Evolutionary conservation across 306 rosid genomes (phyloP).

Genomic region (Lupinus albus): DNA sequence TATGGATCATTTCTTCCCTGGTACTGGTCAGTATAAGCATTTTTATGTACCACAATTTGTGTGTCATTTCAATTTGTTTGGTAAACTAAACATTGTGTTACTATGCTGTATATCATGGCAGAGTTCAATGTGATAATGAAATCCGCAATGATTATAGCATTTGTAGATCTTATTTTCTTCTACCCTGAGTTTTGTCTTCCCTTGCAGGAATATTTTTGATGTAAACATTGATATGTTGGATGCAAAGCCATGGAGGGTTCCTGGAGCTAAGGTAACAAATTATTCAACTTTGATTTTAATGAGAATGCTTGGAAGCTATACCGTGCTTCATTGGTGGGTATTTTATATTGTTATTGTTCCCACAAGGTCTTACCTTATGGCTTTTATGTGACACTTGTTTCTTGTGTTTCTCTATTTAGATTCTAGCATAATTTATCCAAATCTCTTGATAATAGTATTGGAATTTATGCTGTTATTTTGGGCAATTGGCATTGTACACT

Average conservation of each 20-base stretch:
- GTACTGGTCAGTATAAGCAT: slow-evolving; percentile 58
- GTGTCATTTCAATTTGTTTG: not conserved
- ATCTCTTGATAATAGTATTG: slow-evolving; percentile 29
- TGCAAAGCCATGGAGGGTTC: slow-evolving; percentile 67
- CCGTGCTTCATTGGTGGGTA: slow-evolving; percentile 63
- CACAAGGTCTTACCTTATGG: slow-evolving; percentile 12
- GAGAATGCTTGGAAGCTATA: slow-evolving; percentile 76
- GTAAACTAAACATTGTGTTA: slow-evolving; percentile 2
- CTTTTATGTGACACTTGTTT: slow-evolving; percentile 20
- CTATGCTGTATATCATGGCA: slow-evolving; percentile 1
- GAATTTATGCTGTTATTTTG: slow-evolving; percentile 13
- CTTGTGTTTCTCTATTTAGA: slow-evolving; percentile 21
- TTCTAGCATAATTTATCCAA: slow-evolving; percentile 32
- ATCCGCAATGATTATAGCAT: slow-evolving; percentile 11
- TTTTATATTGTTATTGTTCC: slow-evolving; percentile 13
- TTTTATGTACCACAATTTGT: not conserved
- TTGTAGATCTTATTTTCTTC: slow-evolving; percentile 23
- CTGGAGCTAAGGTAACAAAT: slow-evolving; percentile 63
- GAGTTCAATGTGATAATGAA: slow-evolving; percentile 16
- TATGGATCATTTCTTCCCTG: slow-evolving; percentile 62
- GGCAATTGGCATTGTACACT: slow-evolving; percentile 7
- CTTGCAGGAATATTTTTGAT: slow-evolving; percentile 60
- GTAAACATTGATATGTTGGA: slow-evolving; percentile 55
- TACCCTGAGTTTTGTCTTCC: slow-evolving; percentile 21
- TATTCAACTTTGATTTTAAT: slow-evolving; percentile 71